Percentiles rank a stretch among this genome's conserved stretches.
Conservation (phyloP, 176 grass and related monocot genomes). For the Alopecurus myosuroides region DNA sequence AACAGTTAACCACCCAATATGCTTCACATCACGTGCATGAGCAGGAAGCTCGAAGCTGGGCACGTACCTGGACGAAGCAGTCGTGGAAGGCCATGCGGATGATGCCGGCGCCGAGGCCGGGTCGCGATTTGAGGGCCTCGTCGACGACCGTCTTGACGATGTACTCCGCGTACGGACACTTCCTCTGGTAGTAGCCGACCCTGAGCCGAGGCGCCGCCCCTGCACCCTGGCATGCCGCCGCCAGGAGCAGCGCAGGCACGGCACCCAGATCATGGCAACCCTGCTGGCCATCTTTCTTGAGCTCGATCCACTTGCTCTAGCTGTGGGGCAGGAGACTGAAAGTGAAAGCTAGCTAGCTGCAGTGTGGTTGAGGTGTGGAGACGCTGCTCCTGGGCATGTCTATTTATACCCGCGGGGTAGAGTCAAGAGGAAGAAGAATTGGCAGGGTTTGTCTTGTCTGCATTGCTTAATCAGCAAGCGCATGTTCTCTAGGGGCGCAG, state of each 20-base stretch:
- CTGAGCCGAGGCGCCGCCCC: background rate
- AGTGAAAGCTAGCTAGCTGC: background rate
- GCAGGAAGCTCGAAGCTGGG: too few species aligned
- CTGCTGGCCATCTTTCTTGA: background rate
- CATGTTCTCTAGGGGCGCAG: too few species aligned
- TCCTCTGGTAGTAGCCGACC: slow-evolving; percentile 26
- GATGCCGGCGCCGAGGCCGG: slow-evolving; percentile 48
- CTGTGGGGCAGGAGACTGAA: background rate
- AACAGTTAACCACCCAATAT: background rate
- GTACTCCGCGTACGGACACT: slow-evolving; percentile 35
- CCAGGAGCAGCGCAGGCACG: background rate
- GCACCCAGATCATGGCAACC: background rate
- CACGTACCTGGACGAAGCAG: slow-evolving; percentile 75
- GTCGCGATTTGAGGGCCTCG: background rate
- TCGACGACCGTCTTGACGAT: slow-evolving; percentile 17
- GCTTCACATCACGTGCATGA: too few species aligned
- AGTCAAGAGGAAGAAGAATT: too few species aligned
- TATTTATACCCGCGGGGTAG: too few species aligned
- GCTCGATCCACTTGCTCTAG: background rate
- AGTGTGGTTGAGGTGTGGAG: background rate
- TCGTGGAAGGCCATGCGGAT: slow-evolving; percentile 70
- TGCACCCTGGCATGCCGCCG: background rate
- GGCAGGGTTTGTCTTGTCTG: background rate
- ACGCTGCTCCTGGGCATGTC: background rate
- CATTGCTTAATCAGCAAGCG: too few species aligned